Conservation (phyloP, 2,329 filamentous ascomycete species). For the Beauveria asiatica region DNA sequence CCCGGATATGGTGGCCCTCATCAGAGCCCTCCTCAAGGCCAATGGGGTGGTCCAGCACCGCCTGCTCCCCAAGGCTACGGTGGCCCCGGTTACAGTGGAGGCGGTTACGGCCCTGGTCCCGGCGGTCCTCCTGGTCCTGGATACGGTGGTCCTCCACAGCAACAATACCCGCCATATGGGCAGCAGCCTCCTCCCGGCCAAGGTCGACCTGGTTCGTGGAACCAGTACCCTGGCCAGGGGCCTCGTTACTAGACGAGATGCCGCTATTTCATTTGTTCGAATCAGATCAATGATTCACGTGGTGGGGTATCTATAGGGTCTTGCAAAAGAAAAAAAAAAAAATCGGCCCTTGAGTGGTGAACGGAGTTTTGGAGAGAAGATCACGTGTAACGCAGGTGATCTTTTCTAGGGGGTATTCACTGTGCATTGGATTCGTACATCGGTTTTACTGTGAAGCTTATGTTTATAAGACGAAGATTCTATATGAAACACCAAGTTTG, state of each 20-base stretch:
- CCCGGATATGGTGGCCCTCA: constrained; percentile 21
- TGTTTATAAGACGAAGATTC: background rate
- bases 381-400: background rate
- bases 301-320: background rate
- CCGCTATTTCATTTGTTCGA: background rate
- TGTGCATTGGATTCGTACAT: background rate
- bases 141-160: constrained; percentile 13
- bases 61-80: constrained; percentile 18
- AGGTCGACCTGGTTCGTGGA: constrained; percentile 22
- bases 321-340: background rate
- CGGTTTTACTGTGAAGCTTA: background rate
- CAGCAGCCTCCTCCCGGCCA: constrained; percentile 18
- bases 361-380: background rate
- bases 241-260: constrained; percentile 22
- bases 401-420: background rate
- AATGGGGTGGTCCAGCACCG: constrained; percentile 15
- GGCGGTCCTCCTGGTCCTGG: constrained; percentile 5
- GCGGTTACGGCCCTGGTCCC: constrained; percentile 9
- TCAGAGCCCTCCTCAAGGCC: constrained; percentile 13
- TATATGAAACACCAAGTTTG: background rate
- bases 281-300: background rate
- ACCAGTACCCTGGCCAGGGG: constrained; percentile 30
- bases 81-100: constrained; percentile 17
- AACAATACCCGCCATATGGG: constrained; percentile 18
- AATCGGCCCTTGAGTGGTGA: background rate